phyloP scores from a whole-genome alignment of 2,329 filamentous ascomycete species.

The Beauveria sp. region DNA sequence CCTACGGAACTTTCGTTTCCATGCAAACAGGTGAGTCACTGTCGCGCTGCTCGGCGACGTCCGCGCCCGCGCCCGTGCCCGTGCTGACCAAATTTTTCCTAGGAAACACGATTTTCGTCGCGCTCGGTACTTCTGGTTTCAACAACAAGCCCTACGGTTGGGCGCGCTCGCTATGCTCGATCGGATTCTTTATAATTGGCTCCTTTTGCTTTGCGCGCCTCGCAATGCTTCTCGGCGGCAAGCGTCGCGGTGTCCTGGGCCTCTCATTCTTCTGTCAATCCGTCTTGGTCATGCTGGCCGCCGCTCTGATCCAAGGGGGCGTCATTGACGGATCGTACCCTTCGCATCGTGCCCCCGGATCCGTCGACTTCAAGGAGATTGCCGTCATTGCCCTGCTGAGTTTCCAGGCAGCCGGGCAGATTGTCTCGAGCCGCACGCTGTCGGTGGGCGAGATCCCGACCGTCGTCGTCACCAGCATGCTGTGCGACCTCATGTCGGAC shows the following conservation, averaged over 20 bases:
- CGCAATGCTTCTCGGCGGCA: conserved; percentile 26
- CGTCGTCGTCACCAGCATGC: conserved; percentile 46
- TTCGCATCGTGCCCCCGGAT: conserved; percentile 4
- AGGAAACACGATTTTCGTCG: conserved; percentile 57
- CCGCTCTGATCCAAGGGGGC: conserved; percentile 39
- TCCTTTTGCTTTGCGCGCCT: conserved; percentile 35
- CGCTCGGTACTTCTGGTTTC: conserved; percentile 47
- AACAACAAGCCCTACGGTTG: conserved; percentile 41
- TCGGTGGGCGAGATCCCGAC: conserved; percentile 47
- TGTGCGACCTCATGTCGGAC: conserved; percentile 46
- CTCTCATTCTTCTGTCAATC: conserved; percentile 45
- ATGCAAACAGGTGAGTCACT: conserved; percentile 28
- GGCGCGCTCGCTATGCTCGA: conserved; percentile 41
- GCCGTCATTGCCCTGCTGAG: conserved; percentile 40
- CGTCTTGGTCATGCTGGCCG: conserved; percentile 42
- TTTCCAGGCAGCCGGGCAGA: conserved; percentile 46
- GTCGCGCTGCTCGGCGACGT: not conserved
- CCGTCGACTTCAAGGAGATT: conserved; percentile 24
- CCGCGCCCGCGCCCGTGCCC: too few species aligned
- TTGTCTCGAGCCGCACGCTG: conserved; percentile 39
- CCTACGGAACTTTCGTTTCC: conserved; percentile 29
- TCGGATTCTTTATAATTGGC: conserved; percentile 44
- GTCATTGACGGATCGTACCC: conserved; percentile 18
- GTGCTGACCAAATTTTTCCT: not conserved
- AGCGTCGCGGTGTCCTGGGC: conserved; percentile 34